A percentile compares a stretch with the other conserved stretches of the same genome.
These are phyloP conservation scores for Arthrobotrys entomopaga DNA, from an alignment of 2,329 filamentous ascomycete genomes.

Conservation along the genomic window DNA sequence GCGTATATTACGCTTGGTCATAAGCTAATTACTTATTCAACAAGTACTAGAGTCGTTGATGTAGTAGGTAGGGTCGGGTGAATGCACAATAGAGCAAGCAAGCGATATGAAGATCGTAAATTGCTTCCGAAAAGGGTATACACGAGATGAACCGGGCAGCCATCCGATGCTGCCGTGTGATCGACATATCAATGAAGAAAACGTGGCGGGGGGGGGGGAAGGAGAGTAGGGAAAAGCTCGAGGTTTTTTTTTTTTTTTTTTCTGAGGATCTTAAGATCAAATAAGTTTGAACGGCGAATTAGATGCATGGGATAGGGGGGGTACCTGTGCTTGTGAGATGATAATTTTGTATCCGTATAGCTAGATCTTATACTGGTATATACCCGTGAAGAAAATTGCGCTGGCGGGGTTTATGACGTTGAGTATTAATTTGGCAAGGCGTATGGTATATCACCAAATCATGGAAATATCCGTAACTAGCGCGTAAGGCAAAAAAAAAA, in stretches of 20 bases:
- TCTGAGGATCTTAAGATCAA: background rate
- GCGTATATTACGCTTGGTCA: too few relatives aligned
- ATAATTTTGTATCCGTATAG: background rate
- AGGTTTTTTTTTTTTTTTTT: background rate
- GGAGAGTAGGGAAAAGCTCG: background rate
- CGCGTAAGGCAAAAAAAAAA: too few relatives aligned
- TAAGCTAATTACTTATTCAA: too few relatives aligned
- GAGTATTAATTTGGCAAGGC: too few relatives aligned
- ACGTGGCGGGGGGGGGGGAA: constrained; percentile 18
- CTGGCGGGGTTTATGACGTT: too few relatives aligned
- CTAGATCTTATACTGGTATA: too few relatives aligned
- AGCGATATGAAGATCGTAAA: constrained; percentile 4
- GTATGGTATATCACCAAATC: too few relatives aligned
- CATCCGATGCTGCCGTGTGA: constrained; percentile 24
- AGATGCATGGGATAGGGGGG: constrained; percentile 40
- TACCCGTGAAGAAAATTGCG: too few relatives aligned
- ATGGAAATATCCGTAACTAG: too few relatives aligned
- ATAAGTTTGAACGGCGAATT: constrained; percentile 3
- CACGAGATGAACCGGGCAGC: constrained; percentile 19
- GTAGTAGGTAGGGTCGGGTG: too few relatives aligned
- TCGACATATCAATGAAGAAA: constrained; percentile 31
- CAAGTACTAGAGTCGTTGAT: too few relatives aligned
- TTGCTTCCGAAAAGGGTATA: background rate
- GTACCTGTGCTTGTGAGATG: background rate
- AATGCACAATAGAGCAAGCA: background rate